Conservation (phyloP, 805 yeast genomes). For the Candida nanaspora region DNA sequence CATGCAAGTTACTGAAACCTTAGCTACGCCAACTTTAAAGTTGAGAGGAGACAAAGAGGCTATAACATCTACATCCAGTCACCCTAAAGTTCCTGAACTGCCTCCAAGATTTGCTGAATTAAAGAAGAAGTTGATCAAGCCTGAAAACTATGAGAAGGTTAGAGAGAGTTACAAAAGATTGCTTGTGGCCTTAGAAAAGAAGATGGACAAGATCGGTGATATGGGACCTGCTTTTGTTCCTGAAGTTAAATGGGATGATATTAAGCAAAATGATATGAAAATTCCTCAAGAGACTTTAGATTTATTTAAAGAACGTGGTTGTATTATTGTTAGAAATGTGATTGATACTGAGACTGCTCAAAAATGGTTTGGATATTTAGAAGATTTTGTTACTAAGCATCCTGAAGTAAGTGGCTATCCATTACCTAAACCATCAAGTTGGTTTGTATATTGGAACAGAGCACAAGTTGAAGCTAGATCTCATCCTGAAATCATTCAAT, state of each 20-base stretch:
- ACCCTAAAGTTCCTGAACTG: constrained; percentile 3
- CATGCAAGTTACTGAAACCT: not conserved
- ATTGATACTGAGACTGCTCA: constrained; percentile 20
- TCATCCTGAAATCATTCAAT: constrained; percentile 26
- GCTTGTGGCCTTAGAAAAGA: not conserved
- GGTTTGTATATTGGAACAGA: constrained; percentile 33
- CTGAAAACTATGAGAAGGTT: constrained; percentile 17
- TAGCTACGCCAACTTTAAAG: not conserved
- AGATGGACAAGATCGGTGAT: constrained; percentile 9
- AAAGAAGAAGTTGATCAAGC: constrained; percentile 17
- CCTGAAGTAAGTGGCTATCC: constrained; percentile 22
- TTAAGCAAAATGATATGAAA: constrained; percentile 7
- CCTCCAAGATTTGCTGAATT: constrained; percentile 5
- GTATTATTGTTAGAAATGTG: constrained; percentile 25
- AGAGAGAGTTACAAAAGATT: not conserved
- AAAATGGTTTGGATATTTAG: constrained; percentile 13
- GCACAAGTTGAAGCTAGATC: constrained; percentile 32
- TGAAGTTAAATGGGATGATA: constrained; percentile 14
- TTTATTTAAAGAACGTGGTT: constrained; percentile 17
- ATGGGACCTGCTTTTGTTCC: constrained; percentile 19
- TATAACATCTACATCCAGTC: not conserved
- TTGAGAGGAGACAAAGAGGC: not conserved
- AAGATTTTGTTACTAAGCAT: constrained; percentile 18
- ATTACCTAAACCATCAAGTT: constrained; percentile 18
- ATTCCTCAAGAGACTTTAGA: constrained; percentile 2